A percentile compares a stretch with the other conserved stretches of the same genome.
These are phyloP conservation scores for Alternaria alternata DNA, from an alignment of 2,329 filamentous ascomycete genomes.

Conservation along the genomic window DNA sequence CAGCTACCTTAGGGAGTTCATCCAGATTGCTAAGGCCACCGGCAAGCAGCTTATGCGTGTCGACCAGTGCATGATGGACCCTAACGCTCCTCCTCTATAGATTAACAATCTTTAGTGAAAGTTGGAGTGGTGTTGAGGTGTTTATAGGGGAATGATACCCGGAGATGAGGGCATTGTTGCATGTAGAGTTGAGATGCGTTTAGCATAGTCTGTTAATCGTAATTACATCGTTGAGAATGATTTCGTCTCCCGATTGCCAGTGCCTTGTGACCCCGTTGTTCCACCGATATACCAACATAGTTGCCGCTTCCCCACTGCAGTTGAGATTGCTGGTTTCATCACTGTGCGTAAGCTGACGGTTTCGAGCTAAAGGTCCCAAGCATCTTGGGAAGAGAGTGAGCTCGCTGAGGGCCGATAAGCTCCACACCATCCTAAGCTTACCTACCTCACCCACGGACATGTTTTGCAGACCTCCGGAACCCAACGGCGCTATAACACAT, in stretches of 20 bases:
- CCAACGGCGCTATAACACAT: too few relatives aligned
- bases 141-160: not conserved
- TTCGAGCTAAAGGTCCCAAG: not conserved
- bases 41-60: slow-evolving; percentile 72
- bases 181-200: not conserved
- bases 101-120: not conserved
- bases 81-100: slow-evolving; percentile 58
- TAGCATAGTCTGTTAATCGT: slow-evolving; percentile 1
- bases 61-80: slow-evolving; percentile 72
- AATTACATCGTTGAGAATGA: not conserved
- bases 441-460: too few relatives aligned
- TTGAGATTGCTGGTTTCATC: not conserved
- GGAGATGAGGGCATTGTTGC: not conserved
- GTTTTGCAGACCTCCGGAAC: too few relatives aligned
- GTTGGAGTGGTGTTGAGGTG: not conserved
- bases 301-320: not conserved
- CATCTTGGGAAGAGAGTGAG: not conserved
- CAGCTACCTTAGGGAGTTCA: slow-evolving; percentile 69
- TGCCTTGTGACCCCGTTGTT: not conserved
- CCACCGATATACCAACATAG: not conserved
- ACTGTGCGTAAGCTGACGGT: not conserved
- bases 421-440: too few relatives aligned
- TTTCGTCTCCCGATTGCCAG: not conserved
- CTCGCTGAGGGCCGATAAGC: too few relatives aligned
- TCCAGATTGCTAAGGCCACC: slow-evolving; percentile 68